phyloP scores from a whole-genome alignment of 805 yeast species.

The Dipodascopsis uninucleata region DNA sequence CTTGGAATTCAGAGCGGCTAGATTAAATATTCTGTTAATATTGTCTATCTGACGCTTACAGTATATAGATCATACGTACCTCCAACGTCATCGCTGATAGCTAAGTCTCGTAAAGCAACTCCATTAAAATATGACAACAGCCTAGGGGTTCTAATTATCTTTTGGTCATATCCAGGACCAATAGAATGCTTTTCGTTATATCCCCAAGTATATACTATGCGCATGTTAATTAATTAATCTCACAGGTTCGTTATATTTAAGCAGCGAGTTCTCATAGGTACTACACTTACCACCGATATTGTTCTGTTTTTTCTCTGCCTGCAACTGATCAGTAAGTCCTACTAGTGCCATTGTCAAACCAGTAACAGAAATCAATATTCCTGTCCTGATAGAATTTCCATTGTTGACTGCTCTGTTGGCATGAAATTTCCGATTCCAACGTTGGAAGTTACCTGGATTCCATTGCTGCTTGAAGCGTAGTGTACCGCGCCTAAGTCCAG shows the following conservation, averaged over 20 bases:
- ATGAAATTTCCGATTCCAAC: too few relatives aligned
- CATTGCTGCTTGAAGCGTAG: too few relatives aligned
- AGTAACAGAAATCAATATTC: too few relatives aligned
- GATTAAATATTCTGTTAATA: not conserved
- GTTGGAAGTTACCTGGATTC: too few relatives aligned
- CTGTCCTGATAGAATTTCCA: too few relatives aligned
- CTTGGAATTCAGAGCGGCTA: slow-evolving; percentile 54
- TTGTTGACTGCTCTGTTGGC: too few relatives aligned
- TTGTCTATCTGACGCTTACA: not conserved
- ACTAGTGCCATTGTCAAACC: too few relatives aligned
- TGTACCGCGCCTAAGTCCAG: too few relatives aligned
- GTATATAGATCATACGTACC: slow-evolving; percentile 7
- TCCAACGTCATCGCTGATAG: slow-evolving; percentile 45
- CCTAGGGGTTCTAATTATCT: slow-evolving; percentile 49
- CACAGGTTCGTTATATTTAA: too few relatives aligned
- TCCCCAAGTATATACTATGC: slow-evolving; percentile 69
- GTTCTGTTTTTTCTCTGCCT: slow-evolving; percentile 30
- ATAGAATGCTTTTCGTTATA: slow-evolving; percentile 44
- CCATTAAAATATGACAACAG: slow-evolving; percentile 64
- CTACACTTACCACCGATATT: slow-evolving; percentile 32
- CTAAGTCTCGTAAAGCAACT: slow-evolving; percentile 53
- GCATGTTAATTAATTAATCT: too few relatives aligned
- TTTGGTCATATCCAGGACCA: slow-evolving; percentile 31
- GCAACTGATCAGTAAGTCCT: too few relatives aligned
- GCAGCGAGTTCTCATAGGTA: too few relatives aligned